Percentiles rank a stretch among this genome's conserved stretches.
Evolutionary conservation across 306 rosid genomes (phyloP).

Genomic region (Sesbania bispinosa): DNA sequence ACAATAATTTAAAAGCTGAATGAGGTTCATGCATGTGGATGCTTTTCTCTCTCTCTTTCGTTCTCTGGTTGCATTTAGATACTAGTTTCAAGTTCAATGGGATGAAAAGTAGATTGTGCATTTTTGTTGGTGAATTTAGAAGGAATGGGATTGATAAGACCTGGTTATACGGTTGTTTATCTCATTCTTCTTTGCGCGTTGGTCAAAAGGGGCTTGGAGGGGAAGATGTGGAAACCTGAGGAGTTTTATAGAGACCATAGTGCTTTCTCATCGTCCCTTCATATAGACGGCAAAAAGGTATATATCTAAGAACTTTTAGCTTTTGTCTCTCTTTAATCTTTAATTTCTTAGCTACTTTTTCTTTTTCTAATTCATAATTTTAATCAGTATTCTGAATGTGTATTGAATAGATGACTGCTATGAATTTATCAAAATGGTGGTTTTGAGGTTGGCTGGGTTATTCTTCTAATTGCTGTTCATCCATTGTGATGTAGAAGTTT

Average conservation of each 20-base stretch:
- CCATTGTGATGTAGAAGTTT: neutral
- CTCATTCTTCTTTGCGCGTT: conserved; percentile 52
- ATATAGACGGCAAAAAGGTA: conserved; percentile 44
- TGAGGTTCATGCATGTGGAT: neutral
- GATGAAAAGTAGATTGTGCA: conserved; percentile 44
- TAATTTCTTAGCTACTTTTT: too few species aligned
- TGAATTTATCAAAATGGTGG: neutral
- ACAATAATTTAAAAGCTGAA: conserved; percentile 3
- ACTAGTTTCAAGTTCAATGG: conserved; percentile 45
- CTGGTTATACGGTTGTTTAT: conserved; percentile 37
- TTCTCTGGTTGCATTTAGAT: conserved; percentile 3
- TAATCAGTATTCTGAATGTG: neutral
- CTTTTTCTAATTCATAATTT: neutral
- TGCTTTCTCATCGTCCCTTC: neutral
- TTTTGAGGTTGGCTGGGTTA: neutral
- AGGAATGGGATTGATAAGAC: conserved; percentile 54
- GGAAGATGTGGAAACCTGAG: conserved; percentile 35
- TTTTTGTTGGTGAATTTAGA: conserved; percentile 31
- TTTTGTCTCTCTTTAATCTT: neutral
- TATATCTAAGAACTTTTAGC: neutral
- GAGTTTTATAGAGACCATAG: conserved; percentile 26
- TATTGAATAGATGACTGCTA: neutral
- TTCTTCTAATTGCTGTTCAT: neutral
- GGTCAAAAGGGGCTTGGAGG: conserved; percentile 46
- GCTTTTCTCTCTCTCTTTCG: neutral